phyloP scores from a whole-genome alignment of 2,329 filamentous ascomycete genomes.

The Colletotrichum sp. region DNA sequence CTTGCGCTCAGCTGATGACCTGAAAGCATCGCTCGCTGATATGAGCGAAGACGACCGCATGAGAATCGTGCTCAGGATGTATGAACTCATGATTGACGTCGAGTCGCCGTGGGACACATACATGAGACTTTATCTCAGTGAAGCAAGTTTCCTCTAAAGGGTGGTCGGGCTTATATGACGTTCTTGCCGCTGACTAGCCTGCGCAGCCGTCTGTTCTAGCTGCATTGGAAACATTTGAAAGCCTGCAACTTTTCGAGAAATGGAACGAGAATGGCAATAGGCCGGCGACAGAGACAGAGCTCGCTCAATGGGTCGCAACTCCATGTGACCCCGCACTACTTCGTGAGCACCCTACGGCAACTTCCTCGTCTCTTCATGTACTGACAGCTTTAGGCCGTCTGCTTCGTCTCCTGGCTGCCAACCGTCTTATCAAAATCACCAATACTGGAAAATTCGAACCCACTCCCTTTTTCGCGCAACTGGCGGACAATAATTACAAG shows the following conservation, averaged over 20 bases:
- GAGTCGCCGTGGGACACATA: constrained; percentile 8
- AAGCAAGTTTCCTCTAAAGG: background rate
- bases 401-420: background rate
- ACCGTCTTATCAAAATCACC: background rate
- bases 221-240: background rate
- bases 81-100: background rate
- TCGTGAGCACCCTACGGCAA: background rate
- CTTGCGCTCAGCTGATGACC: background rate
- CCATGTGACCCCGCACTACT: background rate
- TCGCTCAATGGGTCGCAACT: background rate
- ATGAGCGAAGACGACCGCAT: background rate
- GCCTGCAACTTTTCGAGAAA: background rate
- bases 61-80: background rate
- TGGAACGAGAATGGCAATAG: background rate
- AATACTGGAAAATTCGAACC: background rate
- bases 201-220: background rate
- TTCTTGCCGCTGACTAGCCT: background rate
- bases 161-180: background rate
- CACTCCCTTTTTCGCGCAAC: background rate
- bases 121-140: background rate
- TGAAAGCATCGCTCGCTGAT: background rate
- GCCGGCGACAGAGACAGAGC: background rate
- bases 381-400: background rate
- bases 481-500: background rate
- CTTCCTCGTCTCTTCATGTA: background rate